These are phyloP conservation scores for Tetragonia tetragonoides DNA, from an alignment of 148 eudicot species.

Conservation along the genomic window DNA sequence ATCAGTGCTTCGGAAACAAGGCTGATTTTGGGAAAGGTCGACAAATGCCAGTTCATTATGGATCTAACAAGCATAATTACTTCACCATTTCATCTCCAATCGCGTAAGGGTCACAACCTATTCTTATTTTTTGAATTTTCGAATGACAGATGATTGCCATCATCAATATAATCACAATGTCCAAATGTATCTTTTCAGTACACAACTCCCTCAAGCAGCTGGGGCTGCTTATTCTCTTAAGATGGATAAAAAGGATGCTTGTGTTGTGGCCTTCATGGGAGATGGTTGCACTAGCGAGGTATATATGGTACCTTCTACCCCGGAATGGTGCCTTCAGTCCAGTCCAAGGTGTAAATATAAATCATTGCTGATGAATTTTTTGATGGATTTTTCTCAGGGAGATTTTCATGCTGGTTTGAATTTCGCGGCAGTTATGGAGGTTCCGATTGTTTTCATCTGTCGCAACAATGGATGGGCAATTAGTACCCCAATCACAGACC, in stretches of 20 bases:
- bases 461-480: slow-evolving; percentile 99
- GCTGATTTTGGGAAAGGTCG: slow-evolving; percentile 84
- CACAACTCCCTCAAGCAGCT: slow-evolving; percentile 89
- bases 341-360: background rate
- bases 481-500: slow-evolving; percentile 79
- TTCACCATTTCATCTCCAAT: slow-evolving; percentile 88
- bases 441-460: slow-evolving; percentile 76
- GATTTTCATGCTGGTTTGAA: slow-evolving; percentile 94
- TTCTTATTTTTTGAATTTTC: background rate
- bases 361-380: background rate
- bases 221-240: slow-evolving; percentile 93
- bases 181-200: slow-evolving; percentile 31
- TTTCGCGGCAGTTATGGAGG: slow-evolving; percentile 93
- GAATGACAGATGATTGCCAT: too few relatives aligned
- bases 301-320: slow-evolving; percentile 12
- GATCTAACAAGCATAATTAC: slow-evolving; percentile 71
- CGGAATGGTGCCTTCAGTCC: background rate
- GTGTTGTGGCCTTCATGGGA: slow-evolving; percentile 80
- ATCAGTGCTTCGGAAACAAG: slow-evolving; percentile 81
- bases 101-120: slow-evolving; percentile 42
- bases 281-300: slow-evolving; percentile 95
- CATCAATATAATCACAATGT: background rate
- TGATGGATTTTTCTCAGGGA: slow-evolving; percentile 40
- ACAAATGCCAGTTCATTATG: slow-evolving; percentile 96
- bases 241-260: slow-evolving; percentile 68